A percentile compares a stretch with the other conserved stretches of the same genome.
phyloP scores from a whole-genome alignment of 2,329 filamentous ascomycete species.

The Diaporthe destruens region DNA sequence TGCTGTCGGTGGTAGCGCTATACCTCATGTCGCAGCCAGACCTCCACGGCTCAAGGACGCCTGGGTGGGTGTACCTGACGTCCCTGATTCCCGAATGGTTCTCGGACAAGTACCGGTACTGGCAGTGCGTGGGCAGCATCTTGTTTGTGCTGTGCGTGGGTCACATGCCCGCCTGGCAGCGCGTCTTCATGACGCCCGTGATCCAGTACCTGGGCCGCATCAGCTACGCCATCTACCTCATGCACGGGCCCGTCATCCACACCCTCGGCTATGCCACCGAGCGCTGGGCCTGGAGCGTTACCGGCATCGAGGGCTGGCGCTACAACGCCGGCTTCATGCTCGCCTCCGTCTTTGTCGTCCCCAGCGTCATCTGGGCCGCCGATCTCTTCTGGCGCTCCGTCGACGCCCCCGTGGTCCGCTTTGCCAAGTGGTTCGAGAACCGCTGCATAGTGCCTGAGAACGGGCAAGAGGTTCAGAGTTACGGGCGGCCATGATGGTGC shows the following conservation, averaged over 20 bases:
- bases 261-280: slow-evolving; percentile 65
- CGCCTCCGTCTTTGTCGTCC: slow-evolving; percentile 61
- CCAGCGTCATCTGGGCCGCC: slow-evolving; percentile 65
- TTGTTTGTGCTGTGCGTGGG: slow-evolving; percentile 65
- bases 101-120: slow-evolving; percentile 65
- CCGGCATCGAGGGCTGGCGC: slow-evolving; percentile 58
- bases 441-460: slow-evolving; percentile 51
- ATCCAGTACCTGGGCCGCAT: slow-evolving; percentile 72
- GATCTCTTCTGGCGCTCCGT: slow-evolving; percentile 69
- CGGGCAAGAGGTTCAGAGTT: neutral
- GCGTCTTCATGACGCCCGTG: slow-evolving; percentile 61
- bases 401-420: slow-evolving; percentile 67
- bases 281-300: slow-evolving; percentile 61
- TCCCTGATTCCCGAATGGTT: slow-evolving; percentile 64
- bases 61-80: slow-evolving; percentile 64
- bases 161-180: slow-evolving; percentile 60
- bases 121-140: slow-evolving; percentile 66
- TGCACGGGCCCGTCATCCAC: slow-evolving; percentile 70
- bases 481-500: slow-evolving; percentile 21
- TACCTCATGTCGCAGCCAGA: slow-evolving; percentile 66
- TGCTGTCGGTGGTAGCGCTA: slow-evolving; percentile 61
- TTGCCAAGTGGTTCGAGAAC: slow-evolving; percentile 68
- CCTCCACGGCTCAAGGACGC: slow-evolving; percentile 56
- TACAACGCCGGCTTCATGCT: slow-evolving; percentile 63
- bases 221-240: slow-evolving; percentile 71